Evolutionary conservation across 192 early-diverging fungal genomes (phyloP), one percentile per base, ranked within the genome.

Genomic region (Entomortierella parvispora): DNA sequence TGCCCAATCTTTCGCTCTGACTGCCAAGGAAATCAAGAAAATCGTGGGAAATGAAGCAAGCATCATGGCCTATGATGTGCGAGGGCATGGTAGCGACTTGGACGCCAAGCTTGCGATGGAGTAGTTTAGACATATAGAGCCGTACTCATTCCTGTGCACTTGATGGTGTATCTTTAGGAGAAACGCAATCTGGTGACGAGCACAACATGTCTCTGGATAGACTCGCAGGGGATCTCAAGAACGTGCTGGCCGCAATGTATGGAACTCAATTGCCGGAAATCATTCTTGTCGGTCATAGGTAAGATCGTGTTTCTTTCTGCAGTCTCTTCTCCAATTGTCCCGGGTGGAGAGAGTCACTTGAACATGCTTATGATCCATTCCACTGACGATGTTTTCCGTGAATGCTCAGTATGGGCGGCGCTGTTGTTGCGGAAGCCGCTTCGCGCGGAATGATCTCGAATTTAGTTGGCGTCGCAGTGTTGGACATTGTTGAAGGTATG

Each of bases 81-180:
- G 93, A 46, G 93, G 86, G 0, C 93, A 94, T 68, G 93, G 93
- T 83, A 81, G n/a, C n/a, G n/a, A n/a, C n/a, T n/a, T n/a, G n/a
- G n/a, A n/a, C n/a, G n/a, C n/a, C n/a, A n/a, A n/a, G n/a, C n/a
- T n/a, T n/a, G n/a, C n/a, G n/a, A n/a, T n/a, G n/a, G n/a, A n/a
- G n/a, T n/a, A n/a, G n/a, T n/a, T n/a, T n/a, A n/a, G n/a, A n/a
- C n/a, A n/a, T n/a, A n/a, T n/a, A n/a, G n/a, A n/a, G n/a, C n/a
- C n/a, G n/a, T n/a, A n/a, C n/a, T n/a, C n/a, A n/a, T n/a, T n/a
- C n/a, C n/a, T n/a, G n/a, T n/a, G n/a, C n/a, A n/a, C n/a, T n/a
- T n/a, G n/a, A n/a, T n/a, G n/a, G n/a, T n/a, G n/a, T n/a, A n/a
- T 52, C 53, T 25, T 25, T 54, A 90, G 88, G 86, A 3, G 44